Evolutionary conservation across 768 basidiomycete species (phyloP).

Genomic region (Candolleomyces aberdarensis): DNA sequence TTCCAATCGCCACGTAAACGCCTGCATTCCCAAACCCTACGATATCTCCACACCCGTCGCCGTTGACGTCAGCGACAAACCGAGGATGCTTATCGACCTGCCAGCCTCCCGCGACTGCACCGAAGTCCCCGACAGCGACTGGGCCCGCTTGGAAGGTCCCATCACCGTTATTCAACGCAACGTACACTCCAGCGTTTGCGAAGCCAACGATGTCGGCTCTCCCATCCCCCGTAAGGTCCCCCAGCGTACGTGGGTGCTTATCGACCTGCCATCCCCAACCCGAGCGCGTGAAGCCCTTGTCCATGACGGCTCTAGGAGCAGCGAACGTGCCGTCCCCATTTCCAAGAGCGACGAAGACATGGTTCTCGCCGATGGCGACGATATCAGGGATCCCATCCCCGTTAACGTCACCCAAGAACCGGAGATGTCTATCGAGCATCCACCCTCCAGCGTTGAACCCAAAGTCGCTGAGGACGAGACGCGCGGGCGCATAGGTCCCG

Average conservation of each 20-base stretch:
- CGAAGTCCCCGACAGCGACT: no score
- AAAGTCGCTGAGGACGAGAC: slow-evolving; percentile 2
- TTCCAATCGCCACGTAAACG: background rate
- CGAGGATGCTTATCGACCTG: background rate
- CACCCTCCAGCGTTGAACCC: slow-evolving; percentile 2
- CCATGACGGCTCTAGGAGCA: background rate
- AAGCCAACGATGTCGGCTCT: no score
- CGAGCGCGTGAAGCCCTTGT: background rate
- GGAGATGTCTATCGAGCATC: background rate
- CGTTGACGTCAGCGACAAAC: slow-evolving; percentile 2
- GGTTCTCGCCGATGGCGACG: background rate
- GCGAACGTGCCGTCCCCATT: background rate
- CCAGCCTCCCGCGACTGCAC: no score
- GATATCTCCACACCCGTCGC: background rate
- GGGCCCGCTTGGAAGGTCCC: no score
- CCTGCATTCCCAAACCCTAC: slow-evolving; percentile 2
- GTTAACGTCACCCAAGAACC: background rate
- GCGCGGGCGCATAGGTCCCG: background rate
- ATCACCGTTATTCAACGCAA: no score
- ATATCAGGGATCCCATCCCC: slow-evolving; percentile 4
- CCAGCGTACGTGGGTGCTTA: no score
- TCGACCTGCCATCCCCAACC: background rate
- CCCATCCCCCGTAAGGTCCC: no score
- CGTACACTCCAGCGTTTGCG: no score
- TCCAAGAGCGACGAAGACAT: background rate